Evolutionary conservation across 1,139 yeast genomes (phyloP).

Genomic region (Torulaspora pretoriensis): DNA sequence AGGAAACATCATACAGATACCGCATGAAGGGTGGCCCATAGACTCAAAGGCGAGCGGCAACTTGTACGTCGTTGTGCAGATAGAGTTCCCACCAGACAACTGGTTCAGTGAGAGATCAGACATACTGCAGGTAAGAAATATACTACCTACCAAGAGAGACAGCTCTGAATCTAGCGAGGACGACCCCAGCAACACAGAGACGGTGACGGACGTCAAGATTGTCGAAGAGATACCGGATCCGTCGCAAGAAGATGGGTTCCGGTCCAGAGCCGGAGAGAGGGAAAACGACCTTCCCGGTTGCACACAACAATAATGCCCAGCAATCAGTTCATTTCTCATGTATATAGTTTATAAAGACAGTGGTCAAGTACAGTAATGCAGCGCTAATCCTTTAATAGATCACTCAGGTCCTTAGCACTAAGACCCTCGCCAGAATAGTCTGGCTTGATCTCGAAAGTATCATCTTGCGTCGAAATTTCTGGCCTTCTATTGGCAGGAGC

Average conservation of each 20-base stretch:
- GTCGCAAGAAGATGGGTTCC: constrained; percentile 9
- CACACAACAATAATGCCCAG: constrained; percentile 20
- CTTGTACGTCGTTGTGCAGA: constrained; percentile 62
- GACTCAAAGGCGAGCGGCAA: constrained; percentile 55
- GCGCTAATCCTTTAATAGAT: constrained; percentile 18
- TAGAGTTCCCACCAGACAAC: constrained; percentile 79
- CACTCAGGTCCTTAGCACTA: constrained; percentile 16
- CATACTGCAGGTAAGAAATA: constrained; percentile 47
- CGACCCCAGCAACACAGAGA: constrained; percentile 28
- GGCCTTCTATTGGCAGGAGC: not conserved
- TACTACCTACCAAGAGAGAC: constrained; percentile 44
- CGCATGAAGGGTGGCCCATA: constrained; percentile 85
- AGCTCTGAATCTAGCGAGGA: constrained; percentile 11
- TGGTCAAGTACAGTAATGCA: constrained; percentile 5
- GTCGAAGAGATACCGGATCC: constrained; percentile 25
- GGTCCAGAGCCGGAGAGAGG: constrained; percentile 4
- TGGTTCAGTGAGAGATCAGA: constrained; percentile 74
- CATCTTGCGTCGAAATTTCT: not conserved
- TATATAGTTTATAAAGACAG: constrained; percentile 12
- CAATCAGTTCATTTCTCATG: constrained; percentile 9
- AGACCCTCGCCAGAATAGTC: constrained; percentile 21
- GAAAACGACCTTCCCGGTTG: constrained; percentile 20
- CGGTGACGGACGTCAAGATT: constrained; percentile 17
- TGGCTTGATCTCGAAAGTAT: constrained; percentile 7
- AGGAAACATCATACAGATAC: constrained; percentile 60